Evolutionary conservation across 352 stramenopile species (phyloP), one percentile per base, ranked within the genome.

Genomic region (Plasmopara viticola): DNA sequence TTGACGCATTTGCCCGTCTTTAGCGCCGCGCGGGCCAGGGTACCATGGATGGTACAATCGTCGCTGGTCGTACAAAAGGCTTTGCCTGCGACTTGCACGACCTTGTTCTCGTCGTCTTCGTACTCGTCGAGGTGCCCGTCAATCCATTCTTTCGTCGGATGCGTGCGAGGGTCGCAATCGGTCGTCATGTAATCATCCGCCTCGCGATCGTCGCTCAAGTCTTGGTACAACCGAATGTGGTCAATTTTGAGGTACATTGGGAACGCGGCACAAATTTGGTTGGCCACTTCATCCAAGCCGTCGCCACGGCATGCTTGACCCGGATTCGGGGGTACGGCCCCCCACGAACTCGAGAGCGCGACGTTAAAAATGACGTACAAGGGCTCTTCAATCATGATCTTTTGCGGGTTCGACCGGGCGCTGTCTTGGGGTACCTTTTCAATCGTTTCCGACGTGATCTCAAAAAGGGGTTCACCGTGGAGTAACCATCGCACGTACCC

Each of bases 211-310:
- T 0, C 29, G 38, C 4, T 14, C 44, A 49, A 39, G 29, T 49
- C 44, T 14, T 49, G 44, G 29, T 50, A 96, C 17, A 95, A 46
- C 7, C 86, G 76, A 15, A 96, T 78, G 52, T 82, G 86, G 70
- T 96, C 87, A 45, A 96, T 81, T 40, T 84, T 81, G 51, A 94
- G 13, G 39, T 53, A 77, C 63, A 82, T 60, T 0, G 72, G 72
- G 55, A 82, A 79, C 2, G 44, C 45, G 25, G 71, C 67, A 51
- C 72, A 82, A 25, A 82, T 78, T 38, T 48, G 48, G 37, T 78
- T 78, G 10, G 45, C 29, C 10, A 39, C 29, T 15, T 60, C 20
- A 37, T 74, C 55, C 0, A 29, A 43, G 6, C 60, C 63, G 18
- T 71, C 58, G 0, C 67, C 56, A 3, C 56, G 55, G 30, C 72